A percentile compares a stretch with the other conserved stretches of the same genome.
Evolutionary conservation across 2,329 filamentous ascomycete genomes (phyloP).

Genomic region (Diaporthe velutina): DNA sequence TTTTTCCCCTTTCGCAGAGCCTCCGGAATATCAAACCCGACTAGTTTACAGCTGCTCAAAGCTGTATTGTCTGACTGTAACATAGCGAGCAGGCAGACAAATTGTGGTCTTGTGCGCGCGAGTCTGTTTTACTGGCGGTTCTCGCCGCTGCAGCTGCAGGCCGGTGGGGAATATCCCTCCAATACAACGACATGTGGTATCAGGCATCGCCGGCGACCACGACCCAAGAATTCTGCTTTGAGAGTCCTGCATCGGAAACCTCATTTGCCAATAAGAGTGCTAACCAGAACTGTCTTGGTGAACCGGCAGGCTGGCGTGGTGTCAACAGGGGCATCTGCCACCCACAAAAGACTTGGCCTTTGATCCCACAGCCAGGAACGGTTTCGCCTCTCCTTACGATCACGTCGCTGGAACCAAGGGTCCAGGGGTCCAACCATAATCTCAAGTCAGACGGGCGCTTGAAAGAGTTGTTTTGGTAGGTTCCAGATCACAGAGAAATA

Average conservation of each 20-base stretch:
- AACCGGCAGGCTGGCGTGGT: neutral
- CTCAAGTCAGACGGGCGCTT: neutral
- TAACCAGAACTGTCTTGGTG: neutral
- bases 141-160: neutral
- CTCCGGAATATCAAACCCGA: neutral
- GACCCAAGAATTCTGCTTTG: constrained; percentile 3
- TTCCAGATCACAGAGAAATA: neutral
- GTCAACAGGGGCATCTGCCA: neutral
- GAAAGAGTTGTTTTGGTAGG: neutral
- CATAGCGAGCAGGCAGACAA: neutral
- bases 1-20: neutral
- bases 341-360: neutral
- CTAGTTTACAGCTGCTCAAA: neutral
- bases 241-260: neutral
- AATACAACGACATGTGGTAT: constrained; percentile 10
- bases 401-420: neutral
- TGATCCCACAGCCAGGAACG: neutral
- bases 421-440: neutral
- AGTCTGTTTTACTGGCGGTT: neutral
- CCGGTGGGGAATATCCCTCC: neutral
- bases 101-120: neutral
- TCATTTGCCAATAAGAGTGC: neutral
- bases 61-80: neutral
- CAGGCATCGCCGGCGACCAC: neutral
- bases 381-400: neutral